Conservation (phyloP, 768 basidiomycete genomes). For the Podaxis sp. region DNA sequence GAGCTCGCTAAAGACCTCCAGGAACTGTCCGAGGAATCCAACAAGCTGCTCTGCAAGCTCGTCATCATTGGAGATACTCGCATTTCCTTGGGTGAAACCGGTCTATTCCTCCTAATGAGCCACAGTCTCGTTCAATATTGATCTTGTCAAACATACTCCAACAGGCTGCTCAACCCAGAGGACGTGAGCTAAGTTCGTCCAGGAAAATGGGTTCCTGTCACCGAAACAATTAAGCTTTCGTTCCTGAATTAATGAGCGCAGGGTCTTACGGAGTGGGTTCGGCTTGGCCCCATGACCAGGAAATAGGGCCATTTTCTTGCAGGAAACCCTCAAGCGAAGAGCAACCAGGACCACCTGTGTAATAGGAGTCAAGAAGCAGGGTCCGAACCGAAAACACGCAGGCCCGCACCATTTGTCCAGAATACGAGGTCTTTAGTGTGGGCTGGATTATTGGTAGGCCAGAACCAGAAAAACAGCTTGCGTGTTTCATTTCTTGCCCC, state of each 20-base stretch:
- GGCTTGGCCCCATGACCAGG: constrained; percentile 64
- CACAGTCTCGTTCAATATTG: constrained; percentile 47
- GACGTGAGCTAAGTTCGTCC: constrained; percentile 78
- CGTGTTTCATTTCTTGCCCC: constrained; percentile 58
- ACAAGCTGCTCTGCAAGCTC: constrained; percentile 49
- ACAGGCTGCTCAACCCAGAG: constrained; percentile 83
- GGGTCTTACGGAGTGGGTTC: constrained; percentile 44
- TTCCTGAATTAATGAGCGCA: not conserved
- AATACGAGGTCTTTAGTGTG: constrained; percentile 73
- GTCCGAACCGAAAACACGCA: constrained; percentile 36
- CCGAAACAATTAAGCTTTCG: not conserved
- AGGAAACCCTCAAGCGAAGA: constrained; percentile 71
- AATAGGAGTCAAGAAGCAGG: constrained; percentile 30
- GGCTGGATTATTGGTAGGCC: constrained; percentile 73
- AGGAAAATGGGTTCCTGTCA: constrained; percentile 59
- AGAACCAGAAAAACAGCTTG: constrained; percentile 85
- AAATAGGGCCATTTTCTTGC: constrained; percentile 79
- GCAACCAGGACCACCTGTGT: constrained; percentile 80
- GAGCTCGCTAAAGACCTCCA: constrained; percentile 71
- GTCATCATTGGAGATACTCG: constrained; percentile 58
- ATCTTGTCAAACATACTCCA: constrained; percentile 73
- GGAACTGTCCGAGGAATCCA: constrained; percentile 74
- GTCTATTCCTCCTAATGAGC: constrained; percentile 34
- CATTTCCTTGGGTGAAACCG: constrained; percentile 67
- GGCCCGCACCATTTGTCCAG: constrained; percentile 52